Evolutionary conservation across 768 basidiomycete genomes (phyloP).

Genomic region (Flagelloscypha sp.): DNA sequence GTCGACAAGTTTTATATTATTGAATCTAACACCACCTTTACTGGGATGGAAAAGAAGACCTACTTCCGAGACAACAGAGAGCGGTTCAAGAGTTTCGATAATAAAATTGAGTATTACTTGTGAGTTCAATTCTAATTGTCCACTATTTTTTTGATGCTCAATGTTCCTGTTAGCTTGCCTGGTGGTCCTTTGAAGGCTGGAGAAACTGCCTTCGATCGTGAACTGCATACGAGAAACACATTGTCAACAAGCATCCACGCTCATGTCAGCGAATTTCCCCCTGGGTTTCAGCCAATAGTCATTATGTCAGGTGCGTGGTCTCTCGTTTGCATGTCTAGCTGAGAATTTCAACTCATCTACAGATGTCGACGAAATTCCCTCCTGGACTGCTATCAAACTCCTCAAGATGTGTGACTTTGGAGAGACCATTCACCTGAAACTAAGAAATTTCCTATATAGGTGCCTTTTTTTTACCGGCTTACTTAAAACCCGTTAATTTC

Average conservation of each 20-base stretch:
- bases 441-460: constrained; percentile 55
- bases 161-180: constrained; percentile 35
- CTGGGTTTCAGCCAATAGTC: constrained; percentile 32
- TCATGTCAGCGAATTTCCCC: constrained; percentile 25
- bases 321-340: no score
- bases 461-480: constrained; percentile 17
- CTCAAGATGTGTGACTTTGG: constrained; percentile 47
- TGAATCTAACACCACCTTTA: constrained; percentile 56
- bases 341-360: no score
- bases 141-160: no score
- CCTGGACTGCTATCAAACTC: constrained; percentile 40
- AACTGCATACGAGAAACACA: constrained; percentile 36
- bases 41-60: constrained; percentile 46
- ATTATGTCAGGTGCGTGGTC: no score
- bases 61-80: constrained; percentile 38
- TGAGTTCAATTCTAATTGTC: no score
- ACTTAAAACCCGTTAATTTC: neutral
- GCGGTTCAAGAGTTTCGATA: constrained; percentile 40
- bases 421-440: constrained; percentile 46
- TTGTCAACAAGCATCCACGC: constrained; percentile 40
- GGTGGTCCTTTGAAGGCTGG: constrained; percentile 33
- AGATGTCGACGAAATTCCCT: constrained; percentile 59
- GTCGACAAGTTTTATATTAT: constrained; percentile 56
- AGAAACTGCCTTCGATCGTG: constrained; percentile 43
- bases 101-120: constrained; percentile 52